Conservation (phyloP, 768 basidiomycete species). For the Amanita thiersii region DNA sequence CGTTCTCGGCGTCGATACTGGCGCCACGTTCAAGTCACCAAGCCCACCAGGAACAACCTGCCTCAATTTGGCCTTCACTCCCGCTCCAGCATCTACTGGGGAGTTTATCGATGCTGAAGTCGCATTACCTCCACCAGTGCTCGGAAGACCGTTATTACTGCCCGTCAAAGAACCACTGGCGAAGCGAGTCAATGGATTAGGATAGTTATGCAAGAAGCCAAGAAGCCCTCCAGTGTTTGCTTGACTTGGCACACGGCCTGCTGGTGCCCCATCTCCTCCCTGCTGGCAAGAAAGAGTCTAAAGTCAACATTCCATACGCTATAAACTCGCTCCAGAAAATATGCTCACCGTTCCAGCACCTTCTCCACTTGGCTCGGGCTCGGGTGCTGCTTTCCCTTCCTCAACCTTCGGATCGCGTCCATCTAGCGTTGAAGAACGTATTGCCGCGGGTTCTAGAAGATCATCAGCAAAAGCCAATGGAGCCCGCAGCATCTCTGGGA, state of each 20-base stretch:
- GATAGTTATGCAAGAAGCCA: constrained; percentile 54
- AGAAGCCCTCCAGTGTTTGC: constrained; percentile 36
- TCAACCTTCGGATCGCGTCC: constrained; percentile 15
- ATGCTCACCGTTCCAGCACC: constrained; percentile 14
- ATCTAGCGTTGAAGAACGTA: constrained; percentile 7
- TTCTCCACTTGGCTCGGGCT: constrained; percentile 6
- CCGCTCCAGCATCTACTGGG: background rate
- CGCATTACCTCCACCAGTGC: background rate
- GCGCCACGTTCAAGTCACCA: constrained; percentile 18
- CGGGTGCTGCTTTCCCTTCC: constrained; percentile 13
- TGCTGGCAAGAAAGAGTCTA: no score
- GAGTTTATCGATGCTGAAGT: constrained; percentile 1
- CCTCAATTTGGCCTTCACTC: constrained; percentile 10
- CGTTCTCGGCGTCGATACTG: constrained; percentile 13
- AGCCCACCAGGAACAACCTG: constrained; percentile 30
- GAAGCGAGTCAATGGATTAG: constrained; percentile 50
- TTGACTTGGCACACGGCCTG: constrained; percentile 8
- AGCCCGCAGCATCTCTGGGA: constrained; percentile 52
- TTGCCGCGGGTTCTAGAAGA: constrained; percentile 37
- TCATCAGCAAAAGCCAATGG: constrained; percentile 56
- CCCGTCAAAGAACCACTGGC: constrained; percentile 11
- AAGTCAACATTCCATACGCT: no score
- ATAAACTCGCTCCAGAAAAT: no score
- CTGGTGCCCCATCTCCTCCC: background rate
- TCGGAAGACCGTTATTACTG: constrained; percentile 14